Conservation (phyloP, 1,139 yeast species). For the Pneumocystis jirovecii region DNA sequence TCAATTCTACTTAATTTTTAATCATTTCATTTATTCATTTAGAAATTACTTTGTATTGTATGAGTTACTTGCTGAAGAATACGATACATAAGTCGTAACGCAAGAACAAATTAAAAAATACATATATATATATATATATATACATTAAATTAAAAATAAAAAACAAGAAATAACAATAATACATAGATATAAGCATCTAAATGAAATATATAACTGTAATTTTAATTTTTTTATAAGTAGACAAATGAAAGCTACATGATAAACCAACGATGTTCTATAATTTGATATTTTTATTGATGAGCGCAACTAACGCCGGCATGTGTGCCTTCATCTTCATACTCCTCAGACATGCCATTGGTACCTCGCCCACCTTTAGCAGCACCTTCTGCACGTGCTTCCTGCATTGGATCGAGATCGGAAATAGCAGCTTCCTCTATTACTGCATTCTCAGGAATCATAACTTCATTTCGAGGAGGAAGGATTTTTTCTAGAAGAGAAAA, state of each 20-base stretch:
- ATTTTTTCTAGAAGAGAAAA: conserved; percentile 28
- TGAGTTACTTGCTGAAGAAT: not conserved
- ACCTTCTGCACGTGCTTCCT: conserved; percentile 28
- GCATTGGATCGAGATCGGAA: conserved; percentile 43
- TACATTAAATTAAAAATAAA: not conserved
- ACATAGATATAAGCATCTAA: not conserved
- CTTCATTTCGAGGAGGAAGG: conserved; percentile 28
- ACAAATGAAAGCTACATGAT: not conserved
- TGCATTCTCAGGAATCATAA: conserved; percentile 22
- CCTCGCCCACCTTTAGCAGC: conserved; percentile 19
- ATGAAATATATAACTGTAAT: not conserved
- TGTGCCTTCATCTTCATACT: conserved; percentile 41
- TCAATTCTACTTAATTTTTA: not conserved
- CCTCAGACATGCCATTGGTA: conserved; percentile 22
- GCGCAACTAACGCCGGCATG: conserved; percentile 61
- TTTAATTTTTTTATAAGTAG: not conserved
- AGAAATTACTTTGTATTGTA: not conserved
- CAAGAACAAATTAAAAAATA: not conserved
- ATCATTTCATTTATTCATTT: not conserved
- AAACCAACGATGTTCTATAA: not conserved
- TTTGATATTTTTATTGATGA: conserved; percentile 35
- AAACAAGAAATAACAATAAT: not conserved
- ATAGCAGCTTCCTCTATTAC: conserved; percentile 71
- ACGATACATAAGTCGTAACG: not conserved
- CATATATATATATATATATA: not conserved